A percentile compares a stretch with the other conserved stretches of the same genome.
Evolutionary conservation across 768 basidiomycete species (phyloP).

Genomic region (Hysterangium stoloniferum): DNA sequence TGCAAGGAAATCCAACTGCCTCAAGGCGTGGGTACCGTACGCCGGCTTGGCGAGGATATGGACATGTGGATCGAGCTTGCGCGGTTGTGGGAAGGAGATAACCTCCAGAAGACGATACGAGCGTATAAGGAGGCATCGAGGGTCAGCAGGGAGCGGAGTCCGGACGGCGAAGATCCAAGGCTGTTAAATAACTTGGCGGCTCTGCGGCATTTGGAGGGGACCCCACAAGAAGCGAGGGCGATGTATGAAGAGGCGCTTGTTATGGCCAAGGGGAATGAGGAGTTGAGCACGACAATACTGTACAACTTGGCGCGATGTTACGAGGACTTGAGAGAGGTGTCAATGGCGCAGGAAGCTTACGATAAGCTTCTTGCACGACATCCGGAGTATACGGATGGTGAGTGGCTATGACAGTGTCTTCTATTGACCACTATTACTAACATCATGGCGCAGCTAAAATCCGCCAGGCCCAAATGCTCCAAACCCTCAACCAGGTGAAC

Average conservation of each 20-base stretch:
- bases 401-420: constrained; percentile 18
- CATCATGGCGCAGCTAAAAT: constrained; percentile 64
- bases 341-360: constrained; percentile 77
- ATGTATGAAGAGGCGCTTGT: constrained; percentile 74
- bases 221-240: constrained; percentile 43
- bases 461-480: constrained; percentile 77
- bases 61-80: constrained; percentile 92
- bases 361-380: constrained; percentile 81
- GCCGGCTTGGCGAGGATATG: constrained; percentile 63
- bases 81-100: constrained; percentile 79
- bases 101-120: constrained; percentile 59
- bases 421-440: neutral
- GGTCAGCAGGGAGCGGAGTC: constrained; percentile 43
- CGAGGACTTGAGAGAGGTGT: constrained; percentile 72
- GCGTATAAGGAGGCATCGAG: constrained; percentile 69
- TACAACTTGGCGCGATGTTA: constrained; percentile 92
- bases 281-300: constrained; percentile 70
- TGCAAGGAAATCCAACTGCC: constrained; percentile 58
- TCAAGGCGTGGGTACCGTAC: constrained; percentile 41
- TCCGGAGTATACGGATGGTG: constrained; percentile 95
- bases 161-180: constrained; percentile 46
- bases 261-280: constrained; percentile 52
- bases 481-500: constrained; percentile 58
- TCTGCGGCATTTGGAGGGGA: constrained; percentile 62
- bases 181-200: constrained; percentile 77